Conservation (phyloP, 306 rosid genomes). For the Gleditsia sinensis region DNA sequence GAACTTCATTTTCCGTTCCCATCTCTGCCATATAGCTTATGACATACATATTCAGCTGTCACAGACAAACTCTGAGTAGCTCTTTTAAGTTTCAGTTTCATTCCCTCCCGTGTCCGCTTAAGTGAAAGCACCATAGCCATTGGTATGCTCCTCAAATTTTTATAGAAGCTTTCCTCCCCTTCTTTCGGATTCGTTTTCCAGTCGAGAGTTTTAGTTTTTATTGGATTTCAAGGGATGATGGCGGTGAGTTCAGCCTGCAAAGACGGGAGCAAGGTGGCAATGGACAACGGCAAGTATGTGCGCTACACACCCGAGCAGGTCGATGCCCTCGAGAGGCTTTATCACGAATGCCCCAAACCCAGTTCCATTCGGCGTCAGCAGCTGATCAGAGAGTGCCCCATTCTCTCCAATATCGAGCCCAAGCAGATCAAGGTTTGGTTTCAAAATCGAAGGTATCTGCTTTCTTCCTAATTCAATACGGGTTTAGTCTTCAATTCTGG, state of each 20-base stretch:
- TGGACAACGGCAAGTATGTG: constrained; percentile 99
- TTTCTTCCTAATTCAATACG: background rate
- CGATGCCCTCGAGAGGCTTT: constrained; percentile 90
- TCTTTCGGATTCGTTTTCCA: background rate
- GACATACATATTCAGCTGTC: constrained; percentile 21
- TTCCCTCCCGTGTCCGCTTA: background rate
- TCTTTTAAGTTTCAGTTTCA: background rate
- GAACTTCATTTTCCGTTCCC: constrained; percentile 10
- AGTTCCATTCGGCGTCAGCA: constrained; percentile 97
- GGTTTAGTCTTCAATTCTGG: background rate
- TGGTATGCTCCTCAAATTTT: constrained; percentile 5
- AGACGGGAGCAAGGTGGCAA: constrained; percentile 59
- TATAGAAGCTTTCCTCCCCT: background rate
- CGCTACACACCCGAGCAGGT: constrained; percentile 98
- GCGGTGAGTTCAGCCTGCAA: constrained; percentile 72
- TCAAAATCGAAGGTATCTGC: constrained; percentile 79
- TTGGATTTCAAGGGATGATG: constrained; percentile 60
- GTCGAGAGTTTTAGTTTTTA: background rate
- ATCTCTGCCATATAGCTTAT: background rate
- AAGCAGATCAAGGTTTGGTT: constrained; percentile 99
- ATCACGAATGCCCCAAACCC: constrained; percentile 97
- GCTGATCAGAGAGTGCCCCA: constrained; percentile 92
- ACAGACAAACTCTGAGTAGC: constrained; percentile 36
- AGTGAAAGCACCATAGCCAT: constrained; percentile 20
- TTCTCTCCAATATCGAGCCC: constrained; percentile 93